Percentiles rank a stretch among this genome's conserved stretches.
phyloP scores from a whole-genome alignment of 176 grass and related monocot genomes.

The Miscanthus lutarioriparius region DNA sequence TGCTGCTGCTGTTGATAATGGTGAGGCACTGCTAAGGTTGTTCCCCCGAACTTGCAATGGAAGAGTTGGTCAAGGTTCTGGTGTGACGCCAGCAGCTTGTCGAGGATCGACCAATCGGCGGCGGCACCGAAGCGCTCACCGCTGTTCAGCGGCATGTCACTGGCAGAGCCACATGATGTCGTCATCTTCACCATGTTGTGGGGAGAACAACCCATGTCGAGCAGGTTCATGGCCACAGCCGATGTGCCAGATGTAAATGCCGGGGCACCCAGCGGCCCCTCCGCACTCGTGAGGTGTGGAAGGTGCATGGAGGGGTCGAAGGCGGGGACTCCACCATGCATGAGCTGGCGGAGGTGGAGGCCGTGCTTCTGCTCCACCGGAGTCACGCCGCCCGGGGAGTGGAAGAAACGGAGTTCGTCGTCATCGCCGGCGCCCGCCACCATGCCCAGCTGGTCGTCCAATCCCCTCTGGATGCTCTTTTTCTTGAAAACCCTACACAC shows the following conservation, averaged over 20 bases:
- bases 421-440: constrained; percentile 27
- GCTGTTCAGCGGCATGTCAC: constrained; percentile 1
- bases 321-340: constrained; percentile 39
- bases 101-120: constrained; percentile 84
- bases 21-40: neutral
- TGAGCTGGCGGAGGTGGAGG: constrained; percentile 35
- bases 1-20: constrained; percentile 51
- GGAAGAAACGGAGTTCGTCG: constrained; percentile 46
- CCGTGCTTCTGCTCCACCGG: constrained; percentile 55
- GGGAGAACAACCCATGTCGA: constrained; percentile 47
- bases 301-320: constrained; percentile 65
- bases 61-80: constrained; percentile 78
- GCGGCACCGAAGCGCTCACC: constrained; percentile 21
- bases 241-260: constrained; percentile 17
- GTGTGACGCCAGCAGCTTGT: constrained; percentile 86
- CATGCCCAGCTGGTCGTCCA: constrained; percentile 45
- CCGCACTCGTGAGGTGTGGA: constrained; percentile 64
- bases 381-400: neutral
- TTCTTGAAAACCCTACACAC: constrained; percentile 80
- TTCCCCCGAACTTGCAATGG: constrained; percentile 46
- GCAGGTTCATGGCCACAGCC: constrained; percentile 32
- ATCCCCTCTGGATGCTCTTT: constrained; percentile 60
- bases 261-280: neutral
- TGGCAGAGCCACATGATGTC: neutral
- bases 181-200: constrained; percentile 56